phyloP scores from a whole-genome alignment of 352 stramenopile genomes.

The Saprolegnia parasitica region DNA sequence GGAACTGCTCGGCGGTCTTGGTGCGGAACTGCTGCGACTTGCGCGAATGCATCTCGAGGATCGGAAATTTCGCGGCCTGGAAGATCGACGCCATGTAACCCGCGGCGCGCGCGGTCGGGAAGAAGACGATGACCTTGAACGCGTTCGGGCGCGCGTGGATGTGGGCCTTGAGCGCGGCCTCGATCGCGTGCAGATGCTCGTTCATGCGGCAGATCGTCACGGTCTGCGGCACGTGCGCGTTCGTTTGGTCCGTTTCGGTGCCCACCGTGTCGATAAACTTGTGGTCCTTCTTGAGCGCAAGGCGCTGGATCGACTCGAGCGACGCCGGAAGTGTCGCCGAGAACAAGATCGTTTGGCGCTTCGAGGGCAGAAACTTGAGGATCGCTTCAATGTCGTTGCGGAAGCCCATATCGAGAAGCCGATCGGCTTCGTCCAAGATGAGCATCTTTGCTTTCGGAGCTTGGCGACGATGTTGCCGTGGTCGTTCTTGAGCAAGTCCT shows the following conservation, averaged over 20 bases:
- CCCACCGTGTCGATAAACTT: constrained; percentile 92
- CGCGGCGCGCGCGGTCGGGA: constrained; percentile 84
- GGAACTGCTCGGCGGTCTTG: constrained; percentile 87
- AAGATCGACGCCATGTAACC: constrained; percentile 91
- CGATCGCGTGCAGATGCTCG: constrained; percentile 65
- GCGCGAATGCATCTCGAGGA: constrained; percentile 95
- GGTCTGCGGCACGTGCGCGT: constrained; percentile 85
- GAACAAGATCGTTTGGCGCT: constrained; percentile 94
- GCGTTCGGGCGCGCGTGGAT: constrained; percentile 46
- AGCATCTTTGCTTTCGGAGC: constrained; percentile 46
- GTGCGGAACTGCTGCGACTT: constrained; percentile 90
- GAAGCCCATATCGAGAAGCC: constrained; percentile 96
- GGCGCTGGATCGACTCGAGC: constrained; percentile 80
- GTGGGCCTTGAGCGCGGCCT: constrained; percentile 65
- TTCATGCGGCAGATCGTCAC: constrained; percentile 65
- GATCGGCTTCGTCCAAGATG: constrained; percentile 95
- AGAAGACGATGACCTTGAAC: constrained; percentile 96
- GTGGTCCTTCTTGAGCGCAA: constrained; percentile 84
- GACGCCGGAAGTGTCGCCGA: constrained; percentile 90
- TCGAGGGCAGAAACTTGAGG: constrained; percentile 35
- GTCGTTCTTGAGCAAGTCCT: constrained; percentile 93
- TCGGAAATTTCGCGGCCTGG: constrained; percentile 52
- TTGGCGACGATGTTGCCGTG: constrained; percentile 74
- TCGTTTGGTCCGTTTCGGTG: constrained; percentile 85
- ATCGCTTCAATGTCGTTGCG: constrained; percentile 89